A percentile compares a stretch with the other conserved stretches of the same genome.
phyloP scores from a whole-genome alignment of 2,329 filamentous ascomycete genomes.

The Neofusicoccum parvum region DNA sequence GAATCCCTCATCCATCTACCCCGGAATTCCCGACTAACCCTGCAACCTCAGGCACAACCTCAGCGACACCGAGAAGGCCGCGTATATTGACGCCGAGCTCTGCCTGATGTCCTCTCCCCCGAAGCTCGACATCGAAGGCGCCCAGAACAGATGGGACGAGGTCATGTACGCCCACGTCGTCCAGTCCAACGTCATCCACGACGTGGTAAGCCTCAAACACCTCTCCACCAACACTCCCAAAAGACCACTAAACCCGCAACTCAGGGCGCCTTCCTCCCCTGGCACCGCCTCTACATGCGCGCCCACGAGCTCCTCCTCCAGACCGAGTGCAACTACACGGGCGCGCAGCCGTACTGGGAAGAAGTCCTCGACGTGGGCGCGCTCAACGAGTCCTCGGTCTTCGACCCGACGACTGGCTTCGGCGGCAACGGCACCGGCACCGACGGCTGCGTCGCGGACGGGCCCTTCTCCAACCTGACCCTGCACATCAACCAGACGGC shows the following conservation, averaged over 20 bases:
- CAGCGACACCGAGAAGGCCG: slow-evolving; percentile 13
- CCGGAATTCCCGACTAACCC: neutral
- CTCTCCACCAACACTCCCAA: no score
- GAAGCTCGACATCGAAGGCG: slow-evolving; percentile 3
- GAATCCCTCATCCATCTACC: neutral
- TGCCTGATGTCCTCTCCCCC: slow-evolving; percentile 19
- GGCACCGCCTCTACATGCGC: slow-evolving; percentile 49
- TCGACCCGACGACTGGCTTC: slow-evolving; percentile 22
- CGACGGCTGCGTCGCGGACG: slow-evolving; percentile 36
- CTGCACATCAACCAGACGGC: slow-evolving; percentile 35
- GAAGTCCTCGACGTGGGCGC: neutral
- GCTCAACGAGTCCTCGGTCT: slow-evolving; percentile 15
- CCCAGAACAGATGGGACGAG: slow-evolving; percentile 20
- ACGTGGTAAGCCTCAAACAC: neutral
- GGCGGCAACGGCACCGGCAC: slow-evolving; percentile 19
- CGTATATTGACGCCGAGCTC: slow-evolving; percentile 20
- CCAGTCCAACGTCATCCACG: slow-evolving; percentile 1
- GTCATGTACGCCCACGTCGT: slow-evolving; percentile 16
- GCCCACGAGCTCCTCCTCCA: slow-evolving; percentile 48
- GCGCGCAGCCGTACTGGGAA: slow-evolving; percentile 40
- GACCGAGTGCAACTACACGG: slow-evolving; percentile 50
- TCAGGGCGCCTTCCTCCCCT: slow-evolving; percentile 40
- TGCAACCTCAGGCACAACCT: neutral
- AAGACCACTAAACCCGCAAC: neutral
- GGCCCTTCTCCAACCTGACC: slow-evolving; percentile 39